Evolutionary conservation across 805 yeast species (phyloP).

Genomic region (Starmerella vaccinii): DNA sequence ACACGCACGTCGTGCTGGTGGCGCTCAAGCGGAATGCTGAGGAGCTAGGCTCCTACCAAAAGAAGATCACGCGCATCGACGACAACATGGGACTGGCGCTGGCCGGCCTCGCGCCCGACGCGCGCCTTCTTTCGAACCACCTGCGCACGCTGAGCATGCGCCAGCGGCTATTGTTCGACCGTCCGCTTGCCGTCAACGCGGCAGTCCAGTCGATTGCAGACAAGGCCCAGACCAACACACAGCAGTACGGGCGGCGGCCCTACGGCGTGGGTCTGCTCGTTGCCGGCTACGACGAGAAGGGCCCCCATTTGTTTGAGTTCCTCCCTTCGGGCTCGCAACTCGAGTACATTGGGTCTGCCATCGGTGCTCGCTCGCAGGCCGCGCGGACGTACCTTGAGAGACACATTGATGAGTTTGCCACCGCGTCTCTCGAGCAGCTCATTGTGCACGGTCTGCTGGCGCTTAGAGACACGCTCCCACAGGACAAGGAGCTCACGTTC

Average conservation of each 20-base stretch:
- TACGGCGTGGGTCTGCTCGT: constrained; percentile 93
- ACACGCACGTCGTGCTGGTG: constrained; percentile 78
- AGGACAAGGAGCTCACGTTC: constrained; percentile 79
- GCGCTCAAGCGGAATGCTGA: constrained; percentile 95
- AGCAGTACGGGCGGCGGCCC: constrained; percentile 91
- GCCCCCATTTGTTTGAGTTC: constrained; percentile 89
- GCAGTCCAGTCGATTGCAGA: constrained; percentile 85
- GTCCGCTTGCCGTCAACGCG: constrained; percentile 70
- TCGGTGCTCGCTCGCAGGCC: constrained; percentile 98
- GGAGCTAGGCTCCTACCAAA: constrained; percentile 93
- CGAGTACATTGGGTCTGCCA: constrained; percentile 87
- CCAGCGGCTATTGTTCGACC: constrained; percentile 71
- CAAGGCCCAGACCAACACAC: constrained; percentile 95
- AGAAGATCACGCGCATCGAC: constrained; percentile 83
- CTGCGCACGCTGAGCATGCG: constrained; percentile 86
- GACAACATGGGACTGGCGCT: constrained; percentile 89
- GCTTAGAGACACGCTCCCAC: constrained; percentile 83
- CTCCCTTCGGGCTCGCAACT: constrained; percentile 90
- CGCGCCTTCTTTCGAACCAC: constrained; percentile 81
- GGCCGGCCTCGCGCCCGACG: constrained; percentile 98
- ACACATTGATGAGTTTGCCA: constrained; percentile 56
- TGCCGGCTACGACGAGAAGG: constrained; percentile 85
- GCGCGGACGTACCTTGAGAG: constrained; percentile 93
- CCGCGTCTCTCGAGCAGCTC: constrained; percentile 56
- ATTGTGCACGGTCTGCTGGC: constrained; percentile 82